Evolutionary conservation across 768 basidiomycete genomes (phyloP), one percentile per base, ranked within the genome.

Genomic region (Clitopilus hobsonii): DNA sequence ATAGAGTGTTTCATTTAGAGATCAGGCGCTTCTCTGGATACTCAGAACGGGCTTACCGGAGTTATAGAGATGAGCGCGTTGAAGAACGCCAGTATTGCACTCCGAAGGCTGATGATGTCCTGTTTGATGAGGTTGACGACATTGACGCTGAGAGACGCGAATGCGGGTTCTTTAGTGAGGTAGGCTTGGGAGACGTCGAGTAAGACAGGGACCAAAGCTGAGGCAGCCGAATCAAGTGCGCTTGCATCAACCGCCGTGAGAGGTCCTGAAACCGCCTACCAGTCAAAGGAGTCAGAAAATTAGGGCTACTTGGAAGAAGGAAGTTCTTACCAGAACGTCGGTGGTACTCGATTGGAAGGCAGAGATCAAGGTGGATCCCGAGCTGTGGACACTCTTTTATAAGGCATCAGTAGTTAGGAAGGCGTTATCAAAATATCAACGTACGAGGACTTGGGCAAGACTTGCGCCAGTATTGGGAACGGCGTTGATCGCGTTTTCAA

Each of bases 111-210:
- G n/a, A 51, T 54, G 2, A 74, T 62, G 54, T 74, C 72, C 47
- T 60, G 54, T 7, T 59, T 60, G 49, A 72, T 62, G 18, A 74
- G 58, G 14, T 66, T 58, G 28, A 70, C 51, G n/a, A 69, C 69
- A 25, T 63, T 63, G 50, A 71, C 52, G 47, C 70, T 69, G 26
- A 70, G 58, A 22, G 61, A 65, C 49, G 29, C 25, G 52, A 74
- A 69, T 2, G 59, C 64, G 18, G 66, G 54, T 52, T 68, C 58
- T 53, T 69, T 66, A 13, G 51, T 38, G 6, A 67, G 58, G 48
- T 72, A 64, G 3, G n/a, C 51, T 4, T 24, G 48, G 24, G 71
- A 56, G 1, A 67, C 62, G 54, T 65, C 52, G 3, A 61, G 26
- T 48, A 74, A 69, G 38, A 53, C 63, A 5, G 69, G 65, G 29